Base-by-base conservation (phyloP, 1,284 basidiomycete genomes). In the Pterulicium gracile region DNA sequence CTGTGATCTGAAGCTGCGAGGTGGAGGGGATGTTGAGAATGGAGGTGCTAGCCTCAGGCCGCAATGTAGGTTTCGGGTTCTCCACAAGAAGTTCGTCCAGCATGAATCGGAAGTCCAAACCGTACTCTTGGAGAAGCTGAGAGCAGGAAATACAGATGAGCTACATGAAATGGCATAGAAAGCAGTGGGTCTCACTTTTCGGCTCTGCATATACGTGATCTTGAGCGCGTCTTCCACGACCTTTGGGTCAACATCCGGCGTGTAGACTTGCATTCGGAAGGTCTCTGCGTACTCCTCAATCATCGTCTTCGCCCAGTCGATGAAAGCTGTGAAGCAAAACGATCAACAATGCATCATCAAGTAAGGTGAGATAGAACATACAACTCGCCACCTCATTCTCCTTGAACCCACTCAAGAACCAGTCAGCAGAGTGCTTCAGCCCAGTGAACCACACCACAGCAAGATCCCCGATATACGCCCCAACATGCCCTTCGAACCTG, bases 381-480 rank as follows among this genome's bases (percentile, higher is more conserved):
- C 91, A 77, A 47, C 90, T 94, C 0, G 94, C 88, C 57, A 93
- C 90, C 51, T 88, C 81, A 58, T 93, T 92, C 61, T 97, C 94
- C 62, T 85, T 90, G 65, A 97, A 99, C 43, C 91, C 94, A 1
- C 83, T 83, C 59, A 97, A 75, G 63, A 92, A 99, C 96, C 95
- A 98, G 62, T 99, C 95, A 35, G 88, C 88, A 1, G 94, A 97
- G 59, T 98, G 89, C 61, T 92, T 93, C 62, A 95, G 85, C 4
- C 86, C 78, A 0, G 88, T 92, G 56, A 95, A 95, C 50, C 84
- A 76, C 0, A 95, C 85, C 46, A 90, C 72, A 0, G 87, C 79
- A 35, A 95, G 68, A 56, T 93, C 86, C 14, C 80, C 81, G 43
- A 94, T 72, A 54, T 88, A 94, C 44, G 82, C 70, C 3, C 75